These are phyloP conservation scores for Amanita rimosa DNA, from an alignment of 768 basidiomycete species.

Conservation along the genomic window DNA sequence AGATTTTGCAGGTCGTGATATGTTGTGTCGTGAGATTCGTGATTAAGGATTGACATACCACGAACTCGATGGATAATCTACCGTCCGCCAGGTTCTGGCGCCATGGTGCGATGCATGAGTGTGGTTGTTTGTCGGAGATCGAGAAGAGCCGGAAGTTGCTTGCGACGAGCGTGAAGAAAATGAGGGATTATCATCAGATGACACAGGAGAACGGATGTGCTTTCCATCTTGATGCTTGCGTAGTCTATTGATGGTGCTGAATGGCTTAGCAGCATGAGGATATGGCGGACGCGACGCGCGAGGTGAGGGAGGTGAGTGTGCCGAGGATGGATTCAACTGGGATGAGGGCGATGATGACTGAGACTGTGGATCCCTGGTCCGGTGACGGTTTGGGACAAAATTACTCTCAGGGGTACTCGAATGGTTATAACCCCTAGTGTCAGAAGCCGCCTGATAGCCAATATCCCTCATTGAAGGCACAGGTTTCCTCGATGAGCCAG, in stretches of 20 bases:
- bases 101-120: not conserved
- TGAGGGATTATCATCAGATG: not conserved
- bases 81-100: not conserved
- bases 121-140: not conserved
- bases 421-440: not conserved
- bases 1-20: conserved; percentile 1
- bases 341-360: too few relatives aligned
- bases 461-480: not conserved
- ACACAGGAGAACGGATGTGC: not conserved
- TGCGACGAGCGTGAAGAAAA: not conserved
- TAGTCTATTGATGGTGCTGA: conserved; percentile 1
- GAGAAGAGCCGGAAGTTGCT: not conserved
- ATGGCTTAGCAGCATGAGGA: not conserved
- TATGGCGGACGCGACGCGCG: not conserved
- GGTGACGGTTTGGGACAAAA: not conserved
- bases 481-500: not conserved
- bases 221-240: conserved; percentile 4
- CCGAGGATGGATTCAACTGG: not conserved
- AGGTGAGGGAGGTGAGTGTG: not conserved
- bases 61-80: conserved; percentile 5
- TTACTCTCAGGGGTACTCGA: not conserved
- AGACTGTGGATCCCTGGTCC: not conserved
- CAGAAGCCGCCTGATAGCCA: not conserved
- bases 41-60: not conserved
- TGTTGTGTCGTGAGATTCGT: conserved; percentile 1